Base-by-base conservation (phyloP, 2,329 filamentous ascomycete species). In the Tricladium varicosporioides region DNA sequence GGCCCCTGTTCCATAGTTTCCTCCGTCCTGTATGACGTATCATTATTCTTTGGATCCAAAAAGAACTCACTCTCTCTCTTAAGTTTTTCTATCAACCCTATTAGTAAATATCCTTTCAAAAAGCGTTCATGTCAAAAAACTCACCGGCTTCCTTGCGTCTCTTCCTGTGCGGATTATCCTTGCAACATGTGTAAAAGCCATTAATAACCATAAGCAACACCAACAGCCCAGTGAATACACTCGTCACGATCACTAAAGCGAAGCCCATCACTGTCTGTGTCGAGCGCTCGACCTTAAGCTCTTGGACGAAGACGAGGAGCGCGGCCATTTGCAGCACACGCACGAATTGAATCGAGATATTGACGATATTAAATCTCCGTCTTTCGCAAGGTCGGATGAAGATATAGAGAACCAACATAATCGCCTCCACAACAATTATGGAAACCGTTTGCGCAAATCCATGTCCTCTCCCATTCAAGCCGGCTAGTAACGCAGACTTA, bases 221-320 rank as follows among this genome's bases (percentile, higher is more conserved):
- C 56, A 99, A 79, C 16, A 91, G 73, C 59, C 82, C 91, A 4
- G 92, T 96, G 63, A 97, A 76, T 0, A 87, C 83, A 0, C 90
- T 89, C 74, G 97, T 94, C 4, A 97, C 81, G 14, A 87, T 91
- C 62, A 97, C 94, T 57, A 99, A 80, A 10, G 91, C 90, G n/a
- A 97, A 84, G 54, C 94, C 93, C 13, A 91, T 93, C 48, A 97
- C 84, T 0, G 93, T 97, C 78, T 97, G 91, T 9, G 93, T 97
- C 8, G 92, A 95, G 73, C 96, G 87, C 5, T 85, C 81, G 64
- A 99, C 87, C 56, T 89, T 90, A 52, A 99, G 85, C 75, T 97
- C 88, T 70, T 97, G 88, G 27, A 97, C 92, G 67, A 97, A 99
- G 51, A 97, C 80, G 63, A 99, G 76, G 65, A 97, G 90, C 75